Percentiles rank a stretch among this genome's conserved stretches.
These are phyloP conservation scores for Blastocystis sp. DNA, from an alignment of 352 stramenopile genomes.

Conservation along the genomic window DNA sequence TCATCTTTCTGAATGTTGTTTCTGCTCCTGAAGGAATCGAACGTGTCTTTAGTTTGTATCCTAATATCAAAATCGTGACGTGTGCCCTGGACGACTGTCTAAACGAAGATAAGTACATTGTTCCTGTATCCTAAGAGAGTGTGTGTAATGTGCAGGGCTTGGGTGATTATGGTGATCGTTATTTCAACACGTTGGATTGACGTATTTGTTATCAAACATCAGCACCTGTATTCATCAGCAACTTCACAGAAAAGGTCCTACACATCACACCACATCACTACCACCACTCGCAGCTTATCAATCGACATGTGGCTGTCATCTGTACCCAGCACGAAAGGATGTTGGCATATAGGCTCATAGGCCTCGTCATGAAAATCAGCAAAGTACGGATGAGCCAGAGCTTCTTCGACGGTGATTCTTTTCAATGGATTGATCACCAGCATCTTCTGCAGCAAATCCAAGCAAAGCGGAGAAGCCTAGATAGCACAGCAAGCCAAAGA, in stretches of 20 bases:
- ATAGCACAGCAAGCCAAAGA: background rate
- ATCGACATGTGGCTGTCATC: conserved; percentile 34
- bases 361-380: conserved; percentile 83
- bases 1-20: conserved; percentile 66
- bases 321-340: conserved; percentile 55
- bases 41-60: conserved; percentile 45
- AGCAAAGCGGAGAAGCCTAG: conserved; percentile 69
- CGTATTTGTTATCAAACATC: background rate
- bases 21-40: conserved; percentile 65
- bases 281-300: conserved; percentile 5
- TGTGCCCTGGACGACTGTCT: conserved; percentile 63
- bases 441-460: conserved; percentile 83
- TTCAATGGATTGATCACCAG: conserved; percentile 84
- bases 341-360: conserved; percentile 75
- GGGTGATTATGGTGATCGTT: conserved; percentile 51
- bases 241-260: conserved; percentile 25
- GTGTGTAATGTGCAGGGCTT: background rate
- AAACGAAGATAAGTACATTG: conserved; percentile 67
- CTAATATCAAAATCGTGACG: conserved; percentile 64
- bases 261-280: background rate
- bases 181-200: conserved; percentile 9
- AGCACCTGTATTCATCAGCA: background rate
- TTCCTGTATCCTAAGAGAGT: conserved; percentile 41
- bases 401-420: conserved; percentile 83
- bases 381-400: conserved; percentile 81